Evolutionary conservation across 345 rosid species (phyloP), one percentile per base, ranked within the genome.

Genomic region (Ceriops zippeliana): DNA sequence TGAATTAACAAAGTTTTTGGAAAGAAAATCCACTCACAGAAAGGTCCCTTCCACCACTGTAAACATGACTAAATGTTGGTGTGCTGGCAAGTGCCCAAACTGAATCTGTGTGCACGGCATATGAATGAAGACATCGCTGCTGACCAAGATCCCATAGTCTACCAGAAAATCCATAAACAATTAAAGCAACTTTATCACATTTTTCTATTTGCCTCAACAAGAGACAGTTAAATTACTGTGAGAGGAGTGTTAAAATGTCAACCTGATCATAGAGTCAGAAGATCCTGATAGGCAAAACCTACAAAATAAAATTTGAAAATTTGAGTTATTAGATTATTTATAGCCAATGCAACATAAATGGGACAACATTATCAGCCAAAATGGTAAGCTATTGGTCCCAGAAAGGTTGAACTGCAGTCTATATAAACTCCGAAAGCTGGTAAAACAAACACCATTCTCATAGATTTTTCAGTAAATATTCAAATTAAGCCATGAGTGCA

Each of bases 121-220:
- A 96, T 60, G 99, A 92, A 83, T 96, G 99, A 77, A 96, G 63
- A 71, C 99, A 96, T 61, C 99, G 89, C 79, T 96, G 99, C 86
- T 92, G 98, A 73, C 99, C 98, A 78, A 96, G 91, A 82, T 96
- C 99, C 99, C 99, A 96, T 70, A 96, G 82, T 82, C 99, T 96
- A 77, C 32, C 52, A 73, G 67, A 51, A 57, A 58, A 67, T 76
- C 66, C 62, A 64, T 54, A 75, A 82, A 56, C 74, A 67, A 70
- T 75, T 56, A 56, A 21, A 27, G 31, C 28, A 56, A 27, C 5
- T 24, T 56, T 24, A 21, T 27, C 31, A 21, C 28, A 21, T 24
- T 56, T 56, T 56, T 24, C 28, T 21, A 9, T 5, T 56, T 13
- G 59, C 28, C 28, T 24, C 5, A 56, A 56, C 6, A 6, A 56